Evolutionary conservation across 1,139 yeast genomes (phyloP), one percentile per base, ranked within the genome.

Genomic region (Candida sp.): DNA sequence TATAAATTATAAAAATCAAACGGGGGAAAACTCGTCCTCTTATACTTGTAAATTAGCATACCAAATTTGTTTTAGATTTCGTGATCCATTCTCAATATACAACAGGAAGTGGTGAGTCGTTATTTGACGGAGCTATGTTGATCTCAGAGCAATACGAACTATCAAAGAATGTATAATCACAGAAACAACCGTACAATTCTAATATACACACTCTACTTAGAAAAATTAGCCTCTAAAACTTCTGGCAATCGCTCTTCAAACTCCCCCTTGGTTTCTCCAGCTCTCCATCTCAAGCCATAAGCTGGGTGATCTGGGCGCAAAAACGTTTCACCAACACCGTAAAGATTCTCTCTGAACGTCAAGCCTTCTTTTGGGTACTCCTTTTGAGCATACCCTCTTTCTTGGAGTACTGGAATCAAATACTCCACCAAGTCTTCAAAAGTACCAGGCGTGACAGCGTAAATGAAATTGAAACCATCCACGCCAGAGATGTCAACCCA

Each of bases 221-320:
- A 34, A 23, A 56, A 57, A 7, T 53, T 47, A 23, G 55, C 53
- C 32, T 49, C 43, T 53, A 42, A 51, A 42, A 52, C 66, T 63
- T 33, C 60, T 54, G 46, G 54, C 55, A 42, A 63, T 49, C 54
- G 55, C 9, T 44, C 43, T 46, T 73, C 78, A 53, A 71, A 72
- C 28, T 70, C 73, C 49, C 68, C 71, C 51, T 62, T 67, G 1
- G 71, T 50, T 51, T 67, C 73, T 12, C 67, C 72, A 9, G 70
- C 66, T 42, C 58, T 61, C 80, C 80, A 75, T 61, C 75, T 69
- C 39, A 74, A 59, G 3, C 60, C 60, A 54, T 72, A 57, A 7
- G 79, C 78, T 8, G 75, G 76, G 52, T 75, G 79, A 58, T 61
- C 54, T 4, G 61, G 59, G 39, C 48, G 51, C 28, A 64, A 52